phyloP scores from a whole-genome alignment of 2,329 filamentous ascomycete genomes.

The Dothidotthia symphoricarpi region DNA sequence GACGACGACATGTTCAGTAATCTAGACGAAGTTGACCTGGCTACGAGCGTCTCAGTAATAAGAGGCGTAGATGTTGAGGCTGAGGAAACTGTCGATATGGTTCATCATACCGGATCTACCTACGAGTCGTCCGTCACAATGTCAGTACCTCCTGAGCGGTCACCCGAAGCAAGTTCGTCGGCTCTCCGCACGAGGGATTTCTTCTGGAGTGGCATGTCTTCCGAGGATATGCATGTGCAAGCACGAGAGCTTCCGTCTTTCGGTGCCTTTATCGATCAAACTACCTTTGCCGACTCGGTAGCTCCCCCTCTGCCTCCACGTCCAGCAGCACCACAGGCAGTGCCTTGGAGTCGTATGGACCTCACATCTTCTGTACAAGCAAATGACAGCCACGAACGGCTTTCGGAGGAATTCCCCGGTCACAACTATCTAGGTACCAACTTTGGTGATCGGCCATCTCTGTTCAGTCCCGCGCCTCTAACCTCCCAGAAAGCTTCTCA shows the following conservation, averaged over 20 bases:
- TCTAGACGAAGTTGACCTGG: not conserved
- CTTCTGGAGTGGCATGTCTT: no score
- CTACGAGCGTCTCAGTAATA: no score
- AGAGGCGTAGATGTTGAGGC: no score
- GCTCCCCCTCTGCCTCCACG: constrained; percentile 21
- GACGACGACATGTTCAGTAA: constrained; percentile 2
- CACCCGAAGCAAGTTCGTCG: not conserved
- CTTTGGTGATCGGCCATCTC: constrained; percentile 9
- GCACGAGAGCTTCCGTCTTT: not conserved
- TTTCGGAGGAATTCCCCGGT: constrained; percentile 3
- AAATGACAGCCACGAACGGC: constrained; percentile 6
- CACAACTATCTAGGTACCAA: constrained; percentile 9
- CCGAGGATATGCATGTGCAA: no score
- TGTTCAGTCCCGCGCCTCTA: constrained; percentile 10
- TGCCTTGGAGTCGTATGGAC: constrained; percentile 9
- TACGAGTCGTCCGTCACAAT: not conserved
- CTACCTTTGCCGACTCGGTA: not conserved
- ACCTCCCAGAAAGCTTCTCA: not conserved
- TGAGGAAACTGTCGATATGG: no score
- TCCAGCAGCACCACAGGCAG: constrained; percentile 10
- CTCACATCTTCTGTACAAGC: constrained; percentile 8
- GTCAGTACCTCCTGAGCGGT: not conserved
- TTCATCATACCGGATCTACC: no score
- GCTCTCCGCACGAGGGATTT: no score
- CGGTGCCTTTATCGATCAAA: constrained; percentile 1